Conservation (phyloP, 805 yeast species). For the Wickerhamomyces bisporus region DNA sequence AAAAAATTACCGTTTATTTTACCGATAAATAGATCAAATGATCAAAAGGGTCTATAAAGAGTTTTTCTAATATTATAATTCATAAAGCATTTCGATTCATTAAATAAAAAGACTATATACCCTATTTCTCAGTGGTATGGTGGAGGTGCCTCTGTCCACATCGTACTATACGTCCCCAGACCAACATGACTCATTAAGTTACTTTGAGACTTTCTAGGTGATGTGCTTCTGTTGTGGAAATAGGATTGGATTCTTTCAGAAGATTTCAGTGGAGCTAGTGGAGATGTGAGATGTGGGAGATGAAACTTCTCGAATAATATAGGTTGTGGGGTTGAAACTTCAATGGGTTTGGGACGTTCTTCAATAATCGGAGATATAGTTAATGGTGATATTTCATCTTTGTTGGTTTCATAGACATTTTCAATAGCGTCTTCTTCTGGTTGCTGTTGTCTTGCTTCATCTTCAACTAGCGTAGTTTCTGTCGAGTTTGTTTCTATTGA, state of each 20-base stretch:
- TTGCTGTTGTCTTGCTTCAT: slow-evolving; percentile 1
- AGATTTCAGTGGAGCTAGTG: slow-evolving; percentile 14
- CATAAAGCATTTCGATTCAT: too few species aligned
- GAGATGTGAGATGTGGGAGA: slow-evolving; percentile 1
- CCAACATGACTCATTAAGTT: slow-evolving; percentile 14
- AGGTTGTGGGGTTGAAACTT: slow-evolving; percentile 4
- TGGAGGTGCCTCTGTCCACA: slow-evolving; percentile 12
- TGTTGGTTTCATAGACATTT: background rate
- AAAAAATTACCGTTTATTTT: too few species aligned
- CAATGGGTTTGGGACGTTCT: background rate
- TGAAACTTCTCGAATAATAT: slow-evolving; percentile 16
- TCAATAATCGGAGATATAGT: too few species aligned
- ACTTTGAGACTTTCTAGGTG: slow-evolving; percentile 24
- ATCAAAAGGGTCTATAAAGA: too few species aligned
- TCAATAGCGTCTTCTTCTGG: background rate
- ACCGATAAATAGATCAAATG: too few species aligned
- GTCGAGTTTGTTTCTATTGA: background rate
- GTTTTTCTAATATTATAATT: too few species aligned
- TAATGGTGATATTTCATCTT: background rate
- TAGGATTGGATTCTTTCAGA: too few species aligned
- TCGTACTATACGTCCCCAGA: slow-evolving; percentile 3
- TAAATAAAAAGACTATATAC: too few species aligned
- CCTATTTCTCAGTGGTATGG: slow-evolving; percentile 12
- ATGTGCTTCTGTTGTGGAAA: slow-evolving; percentile 7
- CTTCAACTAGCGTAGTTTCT: slow-evolving; percentile 18